These are phyloP conservation scores for Penicillium bialowiezense DNA, from an alignment of 495 filamentous ascomycete genomes.

Conservation along the genomic window DNA sequence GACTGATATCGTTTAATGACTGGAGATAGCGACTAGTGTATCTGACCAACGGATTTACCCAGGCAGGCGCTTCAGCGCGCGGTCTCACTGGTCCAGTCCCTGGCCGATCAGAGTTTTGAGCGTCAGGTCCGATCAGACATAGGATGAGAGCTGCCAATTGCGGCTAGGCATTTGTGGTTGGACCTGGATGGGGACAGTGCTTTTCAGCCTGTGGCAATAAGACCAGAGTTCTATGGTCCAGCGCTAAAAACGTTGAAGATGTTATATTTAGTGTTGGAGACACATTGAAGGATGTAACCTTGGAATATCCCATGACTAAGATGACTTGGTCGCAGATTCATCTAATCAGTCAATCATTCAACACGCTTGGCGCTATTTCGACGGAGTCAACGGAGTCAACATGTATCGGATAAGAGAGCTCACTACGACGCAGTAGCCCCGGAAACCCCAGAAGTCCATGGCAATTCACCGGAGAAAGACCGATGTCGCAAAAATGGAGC, in stretches of 20 bases:
- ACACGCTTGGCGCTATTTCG: too few relatives aligned
- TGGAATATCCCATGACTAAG: too few relatives aligned
- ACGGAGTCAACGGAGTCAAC: too few relatives aligned
- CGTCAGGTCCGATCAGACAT: slow-evolving; percentile 6
- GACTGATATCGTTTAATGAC: not conserved
- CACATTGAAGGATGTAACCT: not conserved
- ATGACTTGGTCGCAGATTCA: too few relatives aligned
- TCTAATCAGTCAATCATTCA: too few relatives aligned
- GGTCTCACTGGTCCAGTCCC: slow-evolving; percentile 12
- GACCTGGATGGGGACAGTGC: slow-evolving; percentile 3
- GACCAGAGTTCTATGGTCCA: slow-evolving; percentile 1
- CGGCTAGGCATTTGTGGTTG: slow-evolving; percentile 2
- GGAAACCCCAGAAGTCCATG: slow-evolving; percentile 1
- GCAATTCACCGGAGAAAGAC: slow-evolving; percentile 22
- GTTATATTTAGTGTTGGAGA: slow-evolving; percentile 15
- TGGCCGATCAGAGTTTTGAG: slow-evolving; percentile 15
- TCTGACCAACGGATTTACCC: not conserved
- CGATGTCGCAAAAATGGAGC: slow-evolving; percentile 12
- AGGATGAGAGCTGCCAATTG: slow-evolving; percentile 7
- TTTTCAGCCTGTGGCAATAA: not conserved
- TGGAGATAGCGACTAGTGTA: not conserved
- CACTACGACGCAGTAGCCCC: too few relatives aligned
- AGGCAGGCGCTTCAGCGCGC: slow-evolving; percentile 3
- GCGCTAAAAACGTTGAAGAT: slow-evolving; percentile 15
- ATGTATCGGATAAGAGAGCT: too few relatives aligned